Evolutionary conservation across 148 eudicot species (phyloP).

Genomic region (Dianthus caryophyllus): DNA sequence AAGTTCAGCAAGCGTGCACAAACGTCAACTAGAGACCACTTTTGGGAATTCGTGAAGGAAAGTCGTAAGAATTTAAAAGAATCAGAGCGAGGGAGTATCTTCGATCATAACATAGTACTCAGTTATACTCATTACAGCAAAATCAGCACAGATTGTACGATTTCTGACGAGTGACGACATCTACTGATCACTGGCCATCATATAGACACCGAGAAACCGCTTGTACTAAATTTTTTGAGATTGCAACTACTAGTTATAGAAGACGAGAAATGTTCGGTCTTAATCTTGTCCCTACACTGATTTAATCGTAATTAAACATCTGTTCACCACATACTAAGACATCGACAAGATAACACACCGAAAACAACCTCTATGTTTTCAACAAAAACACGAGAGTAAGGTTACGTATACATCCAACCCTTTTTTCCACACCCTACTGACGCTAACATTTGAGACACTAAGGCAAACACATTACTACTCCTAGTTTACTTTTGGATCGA

Average conservation of each 20-base stretch:
- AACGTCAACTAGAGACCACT: not conserved
- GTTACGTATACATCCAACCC: not conserved
- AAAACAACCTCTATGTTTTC: not conserved
- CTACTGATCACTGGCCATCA: not conserved
- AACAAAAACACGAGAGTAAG: not conserved
- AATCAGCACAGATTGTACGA: not conserved
- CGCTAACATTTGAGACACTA: not conserved
- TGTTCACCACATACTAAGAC: not conserved
- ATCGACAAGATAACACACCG: too few species aligned
- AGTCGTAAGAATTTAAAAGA: too few species aligned
- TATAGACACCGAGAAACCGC: constrained; percentile 1
- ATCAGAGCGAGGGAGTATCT: too few species aligned
- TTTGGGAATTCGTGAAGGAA: too few species aligned
- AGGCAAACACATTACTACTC: not conserved
- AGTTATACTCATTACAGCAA: not conserved
- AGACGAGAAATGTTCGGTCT: not conserved
- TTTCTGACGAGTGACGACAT: not conserved
- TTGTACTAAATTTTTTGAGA: not conserved
- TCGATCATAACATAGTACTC: too few species aligned
- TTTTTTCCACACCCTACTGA: not conserved
- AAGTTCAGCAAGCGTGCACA: not conserved
- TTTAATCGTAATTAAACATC: not conserved
- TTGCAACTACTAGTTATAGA: not conserved
- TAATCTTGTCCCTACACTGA: not conserved
- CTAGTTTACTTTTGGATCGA: too few species aligned